Conservation (phyloP, 2,329 filamentous ascomycete species). For the Nigrospora oryzae region DNA sequence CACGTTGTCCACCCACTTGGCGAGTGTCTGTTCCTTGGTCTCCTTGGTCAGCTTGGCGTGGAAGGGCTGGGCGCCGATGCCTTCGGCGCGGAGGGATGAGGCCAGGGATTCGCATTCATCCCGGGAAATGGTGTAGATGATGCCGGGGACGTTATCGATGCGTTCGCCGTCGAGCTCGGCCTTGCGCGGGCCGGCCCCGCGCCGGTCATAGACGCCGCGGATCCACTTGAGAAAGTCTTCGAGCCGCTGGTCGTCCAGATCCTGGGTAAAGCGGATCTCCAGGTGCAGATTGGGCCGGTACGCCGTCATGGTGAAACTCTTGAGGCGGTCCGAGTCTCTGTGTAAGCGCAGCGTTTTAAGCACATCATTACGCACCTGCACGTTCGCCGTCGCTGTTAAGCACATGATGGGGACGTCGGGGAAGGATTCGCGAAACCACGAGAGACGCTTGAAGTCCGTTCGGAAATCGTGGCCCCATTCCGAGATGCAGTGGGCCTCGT, state of each 20-base stretch:
- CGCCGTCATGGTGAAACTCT: slow-evolving; percentile 75
- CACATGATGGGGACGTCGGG: slow-evolving; percentile 86
- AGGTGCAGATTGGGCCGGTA: slow-evolving; percentile 82
- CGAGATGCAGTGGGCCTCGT: slow-evolving; percentile 94
- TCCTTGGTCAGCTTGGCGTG: slow-evolving; percentile 61
- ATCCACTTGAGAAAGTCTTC: slow-evolving; percentile 72
- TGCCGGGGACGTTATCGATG: slow-evolving; percentile 59
- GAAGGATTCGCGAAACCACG: slow-evolving; percentile 76
- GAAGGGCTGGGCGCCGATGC: slow-evolving; percentile 67
- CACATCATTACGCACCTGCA: slow-evolving; percentile 73
- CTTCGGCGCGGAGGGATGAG: slow-evolving; percentile 54
- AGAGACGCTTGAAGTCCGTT: slow-evolving; percentile 79
- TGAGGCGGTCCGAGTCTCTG: slow-evolving; percentile 46
- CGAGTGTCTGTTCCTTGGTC: slow-evolving; percentile 62
- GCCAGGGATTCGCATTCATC: slow-evolving; percentile 68
- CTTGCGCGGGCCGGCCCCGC: slow-evolving; percentile 49
- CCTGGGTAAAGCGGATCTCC: slow-evolving; percentile 75
- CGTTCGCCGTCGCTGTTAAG: slow-evolving; percentile 84
- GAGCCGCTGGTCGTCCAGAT: slow-evolving; percentile 65
- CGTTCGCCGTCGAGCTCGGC: slow-evolving; percentile 52
- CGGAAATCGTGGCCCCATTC: slow-evolving; percentile 98
- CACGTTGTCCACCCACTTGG: slow-evolving; percentile 64
- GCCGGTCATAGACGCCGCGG: slow-evolving; percentile 60
- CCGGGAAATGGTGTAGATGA: slow-evolving; percentile 71
- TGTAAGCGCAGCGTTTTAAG: slow-evolving; percentile 66